Percentiles rank a stretch among this genome's conserved stretches.
Evolutionary conservation across 164 flowering plant species (phyloP).

Genomic region (Berberis vulgaris): DNA sequence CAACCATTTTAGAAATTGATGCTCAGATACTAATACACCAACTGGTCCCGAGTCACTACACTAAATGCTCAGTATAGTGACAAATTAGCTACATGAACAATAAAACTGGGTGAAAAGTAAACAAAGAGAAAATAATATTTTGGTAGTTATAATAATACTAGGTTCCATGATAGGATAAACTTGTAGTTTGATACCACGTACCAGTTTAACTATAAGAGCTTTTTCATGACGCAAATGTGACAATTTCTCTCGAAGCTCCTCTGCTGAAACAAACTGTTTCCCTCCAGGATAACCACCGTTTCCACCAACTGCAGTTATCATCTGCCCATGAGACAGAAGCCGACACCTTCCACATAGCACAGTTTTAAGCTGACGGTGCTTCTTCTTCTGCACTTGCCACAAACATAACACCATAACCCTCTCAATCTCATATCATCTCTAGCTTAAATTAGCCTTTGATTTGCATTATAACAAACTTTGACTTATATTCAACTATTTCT

Average conservation of each 20-base stretch:
- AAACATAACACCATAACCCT: neutral
- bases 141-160: neutral
- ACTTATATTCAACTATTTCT: too few relatives aligned
- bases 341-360: slow-evolving; percentile 85
- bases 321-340: slow-evolving; percentile 87
- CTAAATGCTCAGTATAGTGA: neutral
- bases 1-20: too few relatives aligned
- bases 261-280: slow-evolving; percentile 81
- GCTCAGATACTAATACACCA: too few relatives aligned
- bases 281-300: slow-evolving; percentile 97
- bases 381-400: slow-evolving; percentile 69
- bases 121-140: neutral
- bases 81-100: too few relatives aligned
- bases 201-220: slow-evolving; percentile 85
- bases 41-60: neutral
- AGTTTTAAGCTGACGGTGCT: slow-evolving; percentile 75
- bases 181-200: slow-evolving; percentile 11
- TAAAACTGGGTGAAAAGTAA: neutral
- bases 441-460: neutral
- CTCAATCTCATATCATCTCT: neutral
- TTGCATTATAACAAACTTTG: neutral
- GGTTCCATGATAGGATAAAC: neutral
- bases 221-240: slow-evolving; percentile 75
- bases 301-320: slow-evolving; percentile 99
- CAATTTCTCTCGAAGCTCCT: slow-evolving; percentile 78